Evolutionary conservation across 805 yeast species (phyloP).

Genomic region (Saccharomycopsis sp.): DNA sequence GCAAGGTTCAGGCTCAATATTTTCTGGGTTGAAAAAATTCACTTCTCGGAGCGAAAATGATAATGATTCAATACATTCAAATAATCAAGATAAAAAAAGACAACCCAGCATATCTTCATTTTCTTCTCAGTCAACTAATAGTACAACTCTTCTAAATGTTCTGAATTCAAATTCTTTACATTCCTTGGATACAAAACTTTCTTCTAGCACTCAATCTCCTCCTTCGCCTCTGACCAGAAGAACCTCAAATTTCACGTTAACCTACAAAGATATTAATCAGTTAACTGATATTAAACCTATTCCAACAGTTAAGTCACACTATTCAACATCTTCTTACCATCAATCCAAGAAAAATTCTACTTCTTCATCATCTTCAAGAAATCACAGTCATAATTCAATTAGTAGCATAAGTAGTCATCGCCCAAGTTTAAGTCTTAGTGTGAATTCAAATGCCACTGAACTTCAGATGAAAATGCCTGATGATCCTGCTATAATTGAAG

Average conservation of each 20-base stretch:
- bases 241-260: constrained; percentile 10
- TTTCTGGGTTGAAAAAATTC: constrained; percentile 19
- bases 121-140: background rate
- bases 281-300: constrained; percentile 22
- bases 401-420: background rate
- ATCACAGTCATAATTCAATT: background rate
- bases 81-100: constrained; percentile 2
- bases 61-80: constrained; percentile 2
- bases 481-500: constrained; percentile 59
- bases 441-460: constrained; percentile 13
- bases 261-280: constrained; percentile 20
- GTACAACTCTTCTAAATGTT: background rate
- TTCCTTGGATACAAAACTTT: constrained; percentile 5
- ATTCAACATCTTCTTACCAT: background rate
- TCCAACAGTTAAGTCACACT: constrained; percentile 12
- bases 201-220: constrained; percentile 4
- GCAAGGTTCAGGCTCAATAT: constrained; percentile 14
- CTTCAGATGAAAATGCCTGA: constrained; percentile 50
- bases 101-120: constrained; percentile 13
- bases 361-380: background rate
- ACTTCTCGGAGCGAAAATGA: constrained; percentile 19
- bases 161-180: constrained; percentile 3
- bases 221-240: constrained; percentile 6
- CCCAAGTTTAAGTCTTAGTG: constrained; percentile 9
- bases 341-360: background rate